phyloP scores from a whole-genome alignment of 208 protist genomes.

The Acanthamoeba sp. region DNA sequence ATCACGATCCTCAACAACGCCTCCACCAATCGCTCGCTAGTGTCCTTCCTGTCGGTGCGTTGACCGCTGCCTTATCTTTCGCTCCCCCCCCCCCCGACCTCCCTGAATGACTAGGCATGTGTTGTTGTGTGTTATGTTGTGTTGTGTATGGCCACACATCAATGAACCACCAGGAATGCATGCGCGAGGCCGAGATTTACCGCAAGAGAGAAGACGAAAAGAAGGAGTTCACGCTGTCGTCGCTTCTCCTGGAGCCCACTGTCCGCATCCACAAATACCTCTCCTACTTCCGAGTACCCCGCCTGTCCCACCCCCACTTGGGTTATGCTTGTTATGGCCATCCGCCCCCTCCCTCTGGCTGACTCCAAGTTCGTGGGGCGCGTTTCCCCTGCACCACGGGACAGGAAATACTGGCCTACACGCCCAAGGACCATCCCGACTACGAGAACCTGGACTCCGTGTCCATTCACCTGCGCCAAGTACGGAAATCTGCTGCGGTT shows the following conservation, averaged over 20 bases:
- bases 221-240: slow-evolving; percentile 19
- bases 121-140: too few species aligned
- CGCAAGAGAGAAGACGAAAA: slow-evolving; percentile 22
- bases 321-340: not conserved
- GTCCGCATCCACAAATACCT: slow-evolving; percentile 73
- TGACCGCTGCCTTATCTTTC: too few species aligned
- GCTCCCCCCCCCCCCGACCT: too few species aligned
- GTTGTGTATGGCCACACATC: too few species aligned
- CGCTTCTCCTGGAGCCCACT: slow-evolving; percentile 46
- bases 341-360: too few species aligned
- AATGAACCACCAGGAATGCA: not conserved
- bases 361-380: too few species aligned
- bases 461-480: slow-evolving; percentile 21
- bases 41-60: not conserved
- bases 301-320: too few species aligned
- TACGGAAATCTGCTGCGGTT: too few species aligned
- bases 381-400: too few species aligned
- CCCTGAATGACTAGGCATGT: too few species aligned
- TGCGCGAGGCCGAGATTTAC: slow-evolving; percentile 16
- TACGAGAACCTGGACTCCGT: slow-evolving; percentile 45
- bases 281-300: slow-evolving; percentile 38
- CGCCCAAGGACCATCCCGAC: slow-evolving; percentile 53
- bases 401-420: slow-evolving; percentile 63
- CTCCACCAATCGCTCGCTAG: slow-evolving; percentile 32
- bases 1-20: slow-evolving; percentile 17